Evolutionary conservation across 495 filamentous ascomycete genomes (phyloP), one percentile per base, ranked within the genome.

Genomic region (Penicillium pancosmium): DNA sequence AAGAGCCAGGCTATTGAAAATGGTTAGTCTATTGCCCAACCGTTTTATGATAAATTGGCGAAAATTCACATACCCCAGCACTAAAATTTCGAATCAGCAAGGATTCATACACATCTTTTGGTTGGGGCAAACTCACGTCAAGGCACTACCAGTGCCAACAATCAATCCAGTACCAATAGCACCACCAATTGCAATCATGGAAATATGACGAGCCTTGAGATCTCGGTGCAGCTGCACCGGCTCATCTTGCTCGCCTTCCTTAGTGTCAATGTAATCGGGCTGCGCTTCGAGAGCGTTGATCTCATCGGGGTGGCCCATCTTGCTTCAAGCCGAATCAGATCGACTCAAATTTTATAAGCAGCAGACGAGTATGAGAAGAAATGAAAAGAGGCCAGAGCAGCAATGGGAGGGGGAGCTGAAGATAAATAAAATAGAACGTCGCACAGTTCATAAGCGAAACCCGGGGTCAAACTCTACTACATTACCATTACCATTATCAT

Each of bases 101-200:
- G 59, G 16, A 47, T 4, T 18, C 10, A 59, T 50, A 18, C 3
- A 15, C 12, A 52, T 16, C 51, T 55, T 33, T 25, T 31, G 3
- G 21, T 18, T 21, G 12, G 46, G 41, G 19, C 15, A 12, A 65
- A 64, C 69, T 75, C 72, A 82, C 80, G 50, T 84, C 81, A 40
- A 91, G 81, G 87, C 85, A 54, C 81, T 76, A 38, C 88, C 87
- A 46, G 87, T 91, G 64, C 82, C 85, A 60, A 86, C 85, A 64
- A 86, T 83, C 54, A 86, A 69, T 57, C 86, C 88, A 54, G 90
- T 93, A 64, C 90, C 91, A 63, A 96, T 90, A 18, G 91, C 91
- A 65, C 91, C 91, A 52, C 91, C 91, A 66, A 96, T 93, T 11
- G 91, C 75, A 66, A 96, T 95, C 92, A 93, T 93, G 67, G 89